Conservation (phyloP, 805 yeast species). For the Lachancea sp. region DNA sequence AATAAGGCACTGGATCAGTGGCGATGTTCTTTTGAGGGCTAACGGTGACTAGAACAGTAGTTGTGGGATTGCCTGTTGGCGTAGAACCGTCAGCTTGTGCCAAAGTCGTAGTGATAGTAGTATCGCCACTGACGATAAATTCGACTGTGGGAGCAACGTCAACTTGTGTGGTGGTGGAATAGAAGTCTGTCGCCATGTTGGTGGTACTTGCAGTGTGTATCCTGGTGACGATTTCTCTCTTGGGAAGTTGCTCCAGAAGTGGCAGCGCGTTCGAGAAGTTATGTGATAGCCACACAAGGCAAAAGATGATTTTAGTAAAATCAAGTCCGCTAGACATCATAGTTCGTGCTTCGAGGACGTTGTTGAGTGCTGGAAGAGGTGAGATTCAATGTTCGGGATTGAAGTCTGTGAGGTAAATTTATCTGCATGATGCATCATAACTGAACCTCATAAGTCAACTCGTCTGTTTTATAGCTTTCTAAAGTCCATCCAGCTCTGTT, state of each 20-base stretch:
- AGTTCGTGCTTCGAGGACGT: no score
- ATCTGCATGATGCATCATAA: neutral
- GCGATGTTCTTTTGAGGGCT: conserved; percentile 6
- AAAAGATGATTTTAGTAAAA: neutral
- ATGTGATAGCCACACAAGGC: conserved; percentile 1
- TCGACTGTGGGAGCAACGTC: conserved; percentile 39
- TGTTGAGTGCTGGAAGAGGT: neutral
- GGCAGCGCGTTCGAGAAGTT: conserved; percentile 23
- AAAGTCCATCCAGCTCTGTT: neutral
- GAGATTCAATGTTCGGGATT: neutral
- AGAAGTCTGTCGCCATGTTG: conserved; percentile 37
- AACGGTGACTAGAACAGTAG: conserved; percentile 25
- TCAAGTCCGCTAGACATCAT: conserved; percentile 1
- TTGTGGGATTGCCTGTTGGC: conserved; percentile 32
- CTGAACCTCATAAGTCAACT: conserved; percentile 1
- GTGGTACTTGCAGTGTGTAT: conserved; percentile 51
- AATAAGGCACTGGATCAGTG: conserved; percentile 7
- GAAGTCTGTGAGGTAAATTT: neutral
- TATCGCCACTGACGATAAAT: conserved; percentile 33
- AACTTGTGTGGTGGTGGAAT: conserved; percentile 36
- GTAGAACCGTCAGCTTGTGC: conserved; percentile 31
- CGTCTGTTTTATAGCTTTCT: neutral
- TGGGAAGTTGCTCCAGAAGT: conserved; percentile 20
- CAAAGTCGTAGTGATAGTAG: conserved; percentile 35
- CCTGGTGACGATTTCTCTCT: conserved; percentile 44